phyloP scores from a whole-genome alignment of 2,329 filamentous ascomycete genomes.

The Scedosporium minutisporum region DNA sequence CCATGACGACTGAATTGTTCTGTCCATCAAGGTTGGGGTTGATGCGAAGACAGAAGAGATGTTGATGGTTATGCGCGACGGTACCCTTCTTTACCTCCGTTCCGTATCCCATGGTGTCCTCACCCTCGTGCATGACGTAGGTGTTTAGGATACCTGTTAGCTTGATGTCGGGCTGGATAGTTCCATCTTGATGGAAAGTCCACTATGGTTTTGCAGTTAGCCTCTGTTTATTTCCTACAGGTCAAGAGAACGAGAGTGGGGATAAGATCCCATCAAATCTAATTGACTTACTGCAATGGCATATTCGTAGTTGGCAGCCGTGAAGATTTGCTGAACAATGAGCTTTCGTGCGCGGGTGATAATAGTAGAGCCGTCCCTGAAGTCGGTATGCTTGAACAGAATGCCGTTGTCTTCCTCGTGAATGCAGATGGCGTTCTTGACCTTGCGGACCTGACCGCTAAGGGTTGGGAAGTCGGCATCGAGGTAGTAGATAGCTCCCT shows the following conservation, averaged over 20 bases:
- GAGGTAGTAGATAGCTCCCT: conserved; percentile 85
- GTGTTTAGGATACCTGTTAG: conserved; percentile 91
- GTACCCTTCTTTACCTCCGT: conserved; percentile 75
- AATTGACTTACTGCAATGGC: conserved; percentile 26
- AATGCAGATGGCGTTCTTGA: conserved; percentile 92
- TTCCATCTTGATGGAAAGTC: conserved; percentile 60
- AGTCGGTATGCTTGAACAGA: conserved; percentile 90
- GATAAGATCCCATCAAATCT: too few species aligned
- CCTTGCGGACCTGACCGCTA: conserved; percentile 62
- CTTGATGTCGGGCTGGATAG: conserved; percentile 84
- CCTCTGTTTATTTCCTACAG: conserved; percentile 26
- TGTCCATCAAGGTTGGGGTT: conserved; percentile 82
- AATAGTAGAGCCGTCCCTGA: conserved; percentile 78
- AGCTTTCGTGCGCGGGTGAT: conserved; percentile 81
- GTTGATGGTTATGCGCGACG: conserved; percentile 93
- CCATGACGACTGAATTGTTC: conserved; percentile 75
- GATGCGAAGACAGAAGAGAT: conserved; percentile 83
- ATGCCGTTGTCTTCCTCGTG: conserved; percentile 91
- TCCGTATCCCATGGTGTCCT: conserved; percentile 80
- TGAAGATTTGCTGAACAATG: conserved; percentile 85
- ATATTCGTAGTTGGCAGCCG: conserved; percentile 94
- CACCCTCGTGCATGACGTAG: conserved; percentile 68
- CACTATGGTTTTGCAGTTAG: not conserved
- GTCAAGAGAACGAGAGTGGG: conserved; percentile 64
- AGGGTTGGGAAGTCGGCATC: conserved; percentile 77